Percentiles rank a stretch among this genome's conserved stretches.
Conservation (phyloP, 2,329 filamentous ascomycete species). For the Epichloe glyceriae region DNA sequence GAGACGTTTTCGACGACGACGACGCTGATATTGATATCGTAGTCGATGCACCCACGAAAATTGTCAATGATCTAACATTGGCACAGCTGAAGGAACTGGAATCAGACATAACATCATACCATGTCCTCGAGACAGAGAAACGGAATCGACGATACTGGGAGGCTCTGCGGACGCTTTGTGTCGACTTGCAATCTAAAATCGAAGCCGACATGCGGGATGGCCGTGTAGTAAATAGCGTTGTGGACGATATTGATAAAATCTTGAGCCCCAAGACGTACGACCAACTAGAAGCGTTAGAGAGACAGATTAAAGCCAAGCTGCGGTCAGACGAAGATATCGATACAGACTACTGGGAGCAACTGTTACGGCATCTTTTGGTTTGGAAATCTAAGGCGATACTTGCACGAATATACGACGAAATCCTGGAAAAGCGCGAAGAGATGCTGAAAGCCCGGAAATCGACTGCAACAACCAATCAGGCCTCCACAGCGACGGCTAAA, state of each 20-base stretch:
- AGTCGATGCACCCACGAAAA: slow-evolving; percentile 65
- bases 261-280: slow-evolving; percentile 74
- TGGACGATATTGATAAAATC: slow-evolving; percentile 77
- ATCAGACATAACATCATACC: slow-evolving; percentile 67
- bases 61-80: slow-evolving; percentile 60
- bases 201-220: slow-evolving; percentile 49
- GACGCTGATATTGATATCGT: slow-evolving; percentile 61
- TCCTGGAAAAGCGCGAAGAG: slow-evolving; percentile 25
- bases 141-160: slow-evolving; percentile 86
- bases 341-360: slow-evolving; percentile 93
- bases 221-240: slow-evolving; percentile 68
- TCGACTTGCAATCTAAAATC: slow-evolving; percentile 57
- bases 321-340: slow-evolving; percentile 85
- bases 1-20: slow-evolving; percentile 76
- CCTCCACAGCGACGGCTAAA: neutral
- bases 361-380: slow-evolving; percentile 69
- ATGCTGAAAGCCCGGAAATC: slow-evolving; percentile 1
- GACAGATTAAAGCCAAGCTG: slow-evolving; percentile 76
- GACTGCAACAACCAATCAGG: slow-evolving; percentile 4
- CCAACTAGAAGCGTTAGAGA: slow-evolving; percentile 76
- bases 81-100: slow-evolving; percentile 62
- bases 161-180: slow-evolving; percentile 74
- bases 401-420: slow-evolving; percentile 61
- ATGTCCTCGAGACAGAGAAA: slow-evolving; percentile 64
- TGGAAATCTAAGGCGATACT: slow-evolving; percentile 89